Evolutionary conservation across 2,329 filamentous ascomycete species (phyloP).

Genomic region (Pseudohalonectria lignicola): DNA sequence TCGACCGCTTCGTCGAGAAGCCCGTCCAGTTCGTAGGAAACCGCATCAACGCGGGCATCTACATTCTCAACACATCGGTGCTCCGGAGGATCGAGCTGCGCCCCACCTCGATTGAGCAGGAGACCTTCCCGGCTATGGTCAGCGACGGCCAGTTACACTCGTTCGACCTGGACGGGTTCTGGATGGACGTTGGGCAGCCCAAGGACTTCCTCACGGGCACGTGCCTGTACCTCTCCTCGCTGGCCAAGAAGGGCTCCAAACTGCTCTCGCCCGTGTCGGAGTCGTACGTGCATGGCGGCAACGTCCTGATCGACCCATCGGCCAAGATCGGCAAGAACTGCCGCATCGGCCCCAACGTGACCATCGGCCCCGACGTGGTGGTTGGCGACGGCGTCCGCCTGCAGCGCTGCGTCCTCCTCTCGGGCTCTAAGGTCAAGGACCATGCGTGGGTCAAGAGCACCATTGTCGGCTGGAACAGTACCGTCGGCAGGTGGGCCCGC

Average conservation of each 20-base stretch:
- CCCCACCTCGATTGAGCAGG: constrained; percentile 95
- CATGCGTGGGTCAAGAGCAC: constrained; percentile 98
- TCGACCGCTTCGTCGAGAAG: constrained; percentile 99
- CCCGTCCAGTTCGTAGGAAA: constrained; percentile 97
- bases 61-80: constrained; percentile 90
- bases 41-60: constrained; percentile 97
- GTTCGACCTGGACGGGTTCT: constrained; percentile 94
- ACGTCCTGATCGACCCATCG: constrained; percentile 86
- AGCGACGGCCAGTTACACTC: constrained; percentile 86
- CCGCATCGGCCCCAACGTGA: constrained; percentile 94
- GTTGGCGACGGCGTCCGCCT: constrained; percentile 89
- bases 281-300: constrained; percentile 81
- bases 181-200: constrained; percentile 98
- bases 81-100: constrained; percentile 88
- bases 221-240: constrained; percentile 87
- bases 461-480: constrained; percentile 97
- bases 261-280: constrained; percentile 63
- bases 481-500: constrained; percentile 88
- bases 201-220: constrained; percentile 97
- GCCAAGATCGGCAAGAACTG: constrained; percentile 98
- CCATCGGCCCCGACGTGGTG: constrained; percentile 85
- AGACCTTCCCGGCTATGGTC: constrained; percentile 93
- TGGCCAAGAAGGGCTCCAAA: constrained; percentile 83
- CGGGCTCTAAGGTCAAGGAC: constrained; percentile 91
- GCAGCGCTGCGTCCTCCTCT: constrained; percentile 82